Conservation (phyloP, 106 monocot genomes). For the Dendrobium chrysotoxum region DNA sequence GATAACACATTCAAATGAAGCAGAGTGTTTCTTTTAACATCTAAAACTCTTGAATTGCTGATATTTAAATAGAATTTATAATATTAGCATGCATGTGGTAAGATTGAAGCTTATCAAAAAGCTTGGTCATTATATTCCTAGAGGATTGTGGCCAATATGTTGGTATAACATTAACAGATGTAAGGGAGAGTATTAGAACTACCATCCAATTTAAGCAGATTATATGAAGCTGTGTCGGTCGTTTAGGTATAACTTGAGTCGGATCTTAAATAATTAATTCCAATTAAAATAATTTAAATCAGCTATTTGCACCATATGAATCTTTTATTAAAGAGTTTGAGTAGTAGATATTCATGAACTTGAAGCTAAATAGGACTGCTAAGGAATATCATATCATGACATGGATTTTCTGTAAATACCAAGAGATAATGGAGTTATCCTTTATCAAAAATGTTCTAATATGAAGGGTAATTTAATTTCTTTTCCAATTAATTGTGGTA, state of each 20-base stretch:
- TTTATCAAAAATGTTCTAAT: background rate
- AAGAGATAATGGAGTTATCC: background rate
- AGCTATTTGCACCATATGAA: background rate
- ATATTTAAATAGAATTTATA: too few species aligned
- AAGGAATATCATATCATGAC: background rate
- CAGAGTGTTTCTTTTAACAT: too few species aligned
- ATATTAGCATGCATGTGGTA: too few species aligned
- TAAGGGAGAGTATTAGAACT: background rate
- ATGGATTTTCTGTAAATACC: background rate
- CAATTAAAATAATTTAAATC: background rate
- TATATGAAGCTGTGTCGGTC: background rate
- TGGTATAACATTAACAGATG: too few species aligned
- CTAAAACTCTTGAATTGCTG: too few species aligned
- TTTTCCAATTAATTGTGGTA: background rate
- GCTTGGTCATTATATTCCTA: too few species aligned
- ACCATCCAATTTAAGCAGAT: background rate
- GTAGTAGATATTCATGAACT: background rate
- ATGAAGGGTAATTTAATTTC: background rate
- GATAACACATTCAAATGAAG: too few species aligned
- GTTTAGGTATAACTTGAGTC: background rate
- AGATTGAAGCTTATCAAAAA: too few species aligned
- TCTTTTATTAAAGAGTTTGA: background rate
- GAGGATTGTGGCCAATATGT: too few species aligned
- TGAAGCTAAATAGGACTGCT: background rate
- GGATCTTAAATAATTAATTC: background rate